A percentile compares a stretch with the other conserved stretches of the same genome.
Evolutionary conservation across 495 filamentous ascomycete species (phyloP).

Genomic region (Podospora sp.): DNA sequence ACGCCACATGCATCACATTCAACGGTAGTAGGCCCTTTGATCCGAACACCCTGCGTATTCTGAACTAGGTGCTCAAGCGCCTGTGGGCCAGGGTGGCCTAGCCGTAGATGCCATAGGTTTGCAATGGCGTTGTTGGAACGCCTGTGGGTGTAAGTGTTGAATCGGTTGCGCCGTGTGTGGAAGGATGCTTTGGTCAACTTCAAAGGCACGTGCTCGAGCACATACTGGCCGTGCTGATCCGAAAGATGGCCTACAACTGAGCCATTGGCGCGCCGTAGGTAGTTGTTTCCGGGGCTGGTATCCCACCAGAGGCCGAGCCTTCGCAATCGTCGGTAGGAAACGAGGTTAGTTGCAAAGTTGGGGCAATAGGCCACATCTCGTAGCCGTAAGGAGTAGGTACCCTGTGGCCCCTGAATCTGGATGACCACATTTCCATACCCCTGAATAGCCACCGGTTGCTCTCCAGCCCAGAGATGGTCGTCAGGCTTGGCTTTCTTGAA

Average conservation of each 20-base stretch:
- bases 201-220: neutral
- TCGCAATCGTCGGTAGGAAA: slow-evolving; percentile 13
- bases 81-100: slow-evolving; percentile 9
- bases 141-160: neutral
- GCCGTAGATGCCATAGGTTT: slow-evolving; percentile 8
- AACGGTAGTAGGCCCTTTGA: slow-evolving; percentile 3
- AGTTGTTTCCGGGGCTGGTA: slow-evolving; percentile 15
- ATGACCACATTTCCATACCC: neutral
- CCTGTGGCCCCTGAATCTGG: neutral
- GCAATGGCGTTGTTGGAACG: slow-evolving; percentile 1
- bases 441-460: neutral
- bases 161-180: neutral
- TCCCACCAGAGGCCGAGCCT: slow-evolving; percentile 20
- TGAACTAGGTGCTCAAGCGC: slow-evolving; percentile 1
- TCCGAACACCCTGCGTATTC: neutral
- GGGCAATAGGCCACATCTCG: slow-evolving; percentile 16
- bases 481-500: neutral
- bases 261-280: neutral
- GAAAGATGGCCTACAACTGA: neutral
- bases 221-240: neutral
- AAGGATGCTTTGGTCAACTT: neutral
- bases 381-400: neutral
- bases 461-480: neutral
- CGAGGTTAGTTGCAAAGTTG: slow-evolving; percentile 14
- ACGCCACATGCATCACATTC: neutral